These are phyloP conservation scores for Agapanthus africanus DNA, from an alignment of 106 monocot genomes.

Conservation along the genomic window DNA sequence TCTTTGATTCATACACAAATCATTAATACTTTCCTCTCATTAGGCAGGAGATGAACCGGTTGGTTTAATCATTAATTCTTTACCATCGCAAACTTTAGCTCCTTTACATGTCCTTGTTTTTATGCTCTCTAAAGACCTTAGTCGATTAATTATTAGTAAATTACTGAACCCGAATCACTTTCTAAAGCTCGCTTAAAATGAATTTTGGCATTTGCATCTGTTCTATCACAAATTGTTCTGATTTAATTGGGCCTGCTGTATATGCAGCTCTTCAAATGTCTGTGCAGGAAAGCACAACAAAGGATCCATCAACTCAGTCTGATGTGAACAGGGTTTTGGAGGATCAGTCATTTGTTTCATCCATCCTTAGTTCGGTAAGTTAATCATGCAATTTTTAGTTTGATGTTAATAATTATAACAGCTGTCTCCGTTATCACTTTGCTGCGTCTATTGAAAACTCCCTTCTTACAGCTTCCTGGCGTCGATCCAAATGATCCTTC, in stretches of 20 bases:
- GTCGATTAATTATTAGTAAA: not conserved
- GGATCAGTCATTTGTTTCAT: slow-evolving; percentile 86
- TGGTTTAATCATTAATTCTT: too few relatives aligned
- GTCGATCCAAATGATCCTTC: slow-evolving; percentile 85
- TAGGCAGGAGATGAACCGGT: too few relatives aligned
- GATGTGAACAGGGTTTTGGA: slow-evolving; percentile 79
- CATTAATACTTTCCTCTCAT: too few relatives aligned
- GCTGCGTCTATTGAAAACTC: not conserved
- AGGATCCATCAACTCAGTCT: slow-evolving; percentile 38
- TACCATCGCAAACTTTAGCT: not conserved
- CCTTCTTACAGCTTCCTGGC: slow-evolving; percentile 62
- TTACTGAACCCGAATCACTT: not conserved
- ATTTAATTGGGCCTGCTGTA: not conserved
- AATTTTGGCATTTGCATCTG: not conserved
- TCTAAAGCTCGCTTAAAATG: not conserved
- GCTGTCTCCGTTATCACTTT: too few relatives aligned
- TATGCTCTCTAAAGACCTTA: not conserved
- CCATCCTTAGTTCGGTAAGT: slow-evolving; percentile 82
- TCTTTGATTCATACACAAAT: too few relatives aligned
- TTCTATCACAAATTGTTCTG: not conserved
- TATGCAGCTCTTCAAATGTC: slow-evolving; percentile 95
- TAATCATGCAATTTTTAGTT: not conserved
- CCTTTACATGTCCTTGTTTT: not conserved
- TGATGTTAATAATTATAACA: not conserved
- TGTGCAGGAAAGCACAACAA: slow-evolving; percentile 41